Percentiles rank a stretch among this genome's conserved stretches.
phyloP scores from a whole-genome alignment of 2,329 filamentous ascomycete genomes.

The Nemania serpens region DNA sequence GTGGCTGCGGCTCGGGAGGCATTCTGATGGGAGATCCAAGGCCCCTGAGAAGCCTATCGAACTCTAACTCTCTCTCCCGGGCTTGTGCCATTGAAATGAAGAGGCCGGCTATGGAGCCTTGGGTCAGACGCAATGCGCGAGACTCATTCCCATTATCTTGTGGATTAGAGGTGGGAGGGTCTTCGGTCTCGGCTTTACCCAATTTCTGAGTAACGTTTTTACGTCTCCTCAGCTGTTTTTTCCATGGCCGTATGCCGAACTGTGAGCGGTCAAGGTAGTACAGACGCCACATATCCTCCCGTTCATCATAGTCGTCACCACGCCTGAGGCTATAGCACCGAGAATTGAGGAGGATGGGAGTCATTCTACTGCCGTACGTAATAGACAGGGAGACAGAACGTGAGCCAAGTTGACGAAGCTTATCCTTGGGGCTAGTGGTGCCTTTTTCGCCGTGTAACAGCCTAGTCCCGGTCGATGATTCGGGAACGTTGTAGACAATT shows the following conservation, averaged over 20 bases:
- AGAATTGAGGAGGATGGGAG: background rate
- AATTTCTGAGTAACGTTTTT: background rate
- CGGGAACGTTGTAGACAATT: no score
- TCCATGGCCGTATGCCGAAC: background rate
- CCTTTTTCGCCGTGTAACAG: no score
- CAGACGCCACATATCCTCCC: background rate
- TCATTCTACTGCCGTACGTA: background rate
- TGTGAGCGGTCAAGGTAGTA: conserved; percentile 5
- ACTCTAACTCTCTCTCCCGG: no score
- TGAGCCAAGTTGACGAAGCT: no score
- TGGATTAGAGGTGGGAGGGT: no score
- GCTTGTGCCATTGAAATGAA: conserved; percentile 15
- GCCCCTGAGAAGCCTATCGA: no score
- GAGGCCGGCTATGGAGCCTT: background rate
- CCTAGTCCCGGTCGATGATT: no score
- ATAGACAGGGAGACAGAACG: background rate
- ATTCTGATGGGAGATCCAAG: background rate
- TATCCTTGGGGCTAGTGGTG: no score
- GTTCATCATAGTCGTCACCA: background rate
- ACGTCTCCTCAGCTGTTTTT: background rate
- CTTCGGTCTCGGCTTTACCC: no score
- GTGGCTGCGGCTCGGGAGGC: no score
- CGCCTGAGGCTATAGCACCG: background rate
- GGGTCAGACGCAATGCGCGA: background rate
- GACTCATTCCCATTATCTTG: no score